These are phyloP conservation scores for Globisporangium nunn DNA, from an alignment of 352 stramenopile genomes.

Conservation along the genomic window DNA sequence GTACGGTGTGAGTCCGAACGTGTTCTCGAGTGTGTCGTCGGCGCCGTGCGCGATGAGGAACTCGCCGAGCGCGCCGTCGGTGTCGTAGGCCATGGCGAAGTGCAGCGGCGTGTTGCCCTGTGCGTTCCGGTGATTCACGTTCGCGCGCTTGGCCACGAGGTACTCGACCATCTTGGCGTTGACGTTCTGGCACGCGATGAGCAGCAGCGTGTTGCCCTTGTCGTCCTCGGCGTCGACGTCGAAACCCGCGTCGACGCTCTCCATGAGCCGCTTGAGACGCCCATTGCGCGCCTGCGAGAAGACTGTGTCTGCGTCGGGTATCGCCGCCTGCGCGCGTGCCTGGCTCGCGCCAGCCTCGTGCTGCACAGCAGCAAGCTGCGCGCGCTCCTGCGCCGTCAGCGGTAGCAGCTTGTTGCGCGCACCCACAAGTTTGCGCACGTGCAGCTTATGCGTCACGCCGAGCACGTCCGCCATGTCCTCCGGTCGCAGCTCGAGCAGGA, in stretches of 20 bases:
- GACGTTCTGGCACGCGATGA: slow-evolving; percentile 87
- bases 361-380: slow-evolving; percentile 56
- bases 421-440: slow-evolving; percentile 87
- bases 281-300: slow-evolving; percentile 89
- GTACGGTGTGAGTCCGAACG: slow-evolving; percentile 89
- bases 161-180: slow-evolving; percentile 88
- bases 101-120: slow-evolving; percentile 91
- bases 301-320: slow-evolving; percentile 63
- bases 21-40: slow-evolving; percentile 93
- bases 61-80: slow-evolving; percentile 83
- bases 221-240: slow-evolving; percentile 86
- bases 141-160: slow-evolving; percentile 74
- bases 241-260: slow-evolving; percentile 88
- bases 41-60: slow-evolving; percentile 91
- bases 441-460: slow-evolving; percentile 87
- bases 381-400: slow-evolving; percentile 63
- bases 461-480: slow-evolving; percentile 90
- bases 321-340: slow-evolving; percentile 16
- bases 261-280: slow-evolving; percentile 83
- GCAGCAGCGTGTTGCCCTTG: slow-evolving; percentile 90
- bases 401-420: slow-evolving; percentile 85
- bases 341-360: slow-evolving; percentile 39
- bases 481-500: slow-evolving; percentile 88
- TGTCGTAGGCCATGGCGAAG: slow-evolving; percentile 92
- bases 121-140: slow-evolving; percentile 90